phyloP scores from a whole-genome alignment of 2,329 filamentous ascomycete genomes.

The Macrophomina phaseolina region DNA sequence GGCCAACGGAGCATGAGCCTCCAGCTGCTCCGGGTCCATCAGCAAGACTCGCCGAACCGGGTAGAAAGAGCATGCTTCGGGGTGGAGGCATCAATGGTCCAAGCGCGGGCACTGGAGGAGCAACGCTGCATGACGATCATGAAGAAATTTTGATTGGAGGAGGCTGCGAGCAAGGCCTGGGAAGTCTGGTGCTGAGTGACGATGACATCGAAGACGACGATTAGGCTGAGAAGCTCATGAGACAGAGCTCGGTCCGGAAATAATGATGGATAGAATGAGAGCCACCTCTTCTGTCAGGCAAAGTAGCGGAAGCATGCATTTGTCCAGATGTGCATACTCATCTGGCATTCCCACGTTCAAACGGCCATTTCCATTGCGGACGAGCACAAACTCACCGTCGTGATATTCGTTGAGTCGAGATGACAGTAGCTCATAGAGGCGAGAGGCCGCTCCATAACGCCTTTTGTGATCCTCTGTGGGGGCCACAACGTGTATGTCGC shows the following conservation, averaged over 20 bases:
- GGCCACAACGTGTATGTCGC: background rate
- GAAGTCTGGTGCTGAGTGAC: slow-evolving; percentile 50
- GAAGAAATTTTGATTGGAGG: slow-evolving; percentile 23
- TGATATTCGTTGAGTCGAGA: no score
- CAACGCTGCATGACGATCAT: slow-evolving; percentile 15
- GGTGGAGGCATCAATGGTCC: slow-evolving; percentile 29
- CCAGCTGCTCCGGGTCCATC: slow-evolving; percentile 32
- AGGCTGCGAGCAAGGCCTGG: slow-evolving; percentile 36
- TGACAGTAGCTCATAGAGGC: no score
- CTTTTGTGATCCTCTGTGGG: no score
- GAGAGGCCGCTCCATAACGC: no score
- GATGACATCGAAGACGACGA: slow-evolving; percentile 53
- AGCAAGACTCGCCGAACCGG: slow-evolving; percentile 32
- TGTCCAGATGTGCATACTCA: no score
- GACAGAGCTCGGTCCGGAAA: background rate
- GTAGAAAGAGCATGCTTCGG: slow-evolving; percentile 35
- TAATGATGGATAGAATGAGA: no score
- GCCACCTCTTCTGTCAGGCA: no score
- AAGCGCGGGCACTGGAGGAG: slow-evolving; percentile 6
- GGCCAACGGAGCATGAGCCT: slow-evolving; percentile 37
- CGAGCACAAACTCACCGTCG: no score
- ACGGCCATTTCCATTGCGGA: no score
- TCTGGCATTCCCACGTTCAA: no score
- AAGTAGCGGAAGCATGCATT: no score
- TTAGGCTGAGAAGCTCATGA: slow-evolving; percentile 1